Conservation (phyloP, 768 basidiomycete species). For the Guyanaporus albipodus region DNA sequence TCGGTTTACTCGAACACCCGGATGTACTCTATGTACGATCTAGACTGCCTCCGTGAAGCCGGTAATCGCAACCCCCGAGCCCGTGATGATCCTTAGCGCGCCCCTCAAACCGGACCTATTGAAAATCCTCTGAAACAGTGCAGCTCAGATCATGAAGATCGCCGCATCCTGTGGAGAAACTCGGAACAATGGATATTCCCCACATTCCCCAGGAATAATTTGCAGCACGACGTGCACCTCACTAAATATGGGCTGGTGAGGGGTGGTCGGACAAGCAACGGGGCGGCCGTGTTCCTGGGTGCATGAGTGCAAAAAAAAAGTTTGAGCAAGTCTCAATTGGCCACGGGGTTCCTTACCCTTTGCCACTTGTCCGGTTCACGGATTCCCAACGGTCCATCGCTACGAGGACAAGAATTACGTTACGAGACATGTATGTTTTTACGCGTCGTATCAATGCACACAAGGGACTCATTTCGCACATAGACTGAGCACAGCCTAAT, state of each 20-base stretch:
- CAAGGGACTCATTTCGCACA: neutral
- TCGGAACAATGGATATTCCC: slow-evolving; percentile 8
- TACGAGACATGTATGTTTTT: too few relatives aligned
- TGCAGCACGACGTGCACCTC: slow-evolving; percentile 42
- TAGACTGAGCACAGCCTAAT: slow-evolving; percentile 58
- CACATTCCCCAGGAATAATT: slow-evolving; percentile 63
- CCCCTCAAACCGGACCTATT: too few relatives aligned
- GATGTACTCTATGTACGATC: too few relatives aligned
- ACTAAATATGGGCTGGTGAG: slow-evolving; percentile 40
- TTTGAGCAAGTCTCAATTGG: neutral
- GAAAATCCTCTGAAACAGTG: too few relatives aligned
- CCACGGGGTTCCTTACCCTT: slow-evolving; percentile 71
- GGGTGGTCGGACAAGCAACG: slow-evolving; percentile 34
- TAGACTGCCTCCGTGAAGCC: too few relatives aligned
- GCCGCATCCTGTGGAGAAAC: neutral
- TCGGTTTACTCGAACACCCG: too few relatives aligned
- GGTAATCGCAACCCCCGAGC: too few relatives aligned
- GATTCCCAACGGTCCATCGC: slow-evolving; percentile 53
- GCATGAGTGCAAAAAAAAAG: neutral
- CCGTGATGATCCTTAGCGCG: too few relatives aligned
- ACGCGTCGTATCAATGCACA: too few relatives aligned
- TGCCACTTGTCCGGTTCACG: slow-evolving; percentile 60
- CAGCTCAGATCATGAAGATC: neutral
- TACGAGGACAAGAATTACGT: slow-evolving; percentile 64
- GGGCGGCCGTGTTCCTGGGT: slow-evolving; percentile 65